Base-by-base conservation (phyloP, 257 asterid genomes). In the Apocynum venetum region DNA sequence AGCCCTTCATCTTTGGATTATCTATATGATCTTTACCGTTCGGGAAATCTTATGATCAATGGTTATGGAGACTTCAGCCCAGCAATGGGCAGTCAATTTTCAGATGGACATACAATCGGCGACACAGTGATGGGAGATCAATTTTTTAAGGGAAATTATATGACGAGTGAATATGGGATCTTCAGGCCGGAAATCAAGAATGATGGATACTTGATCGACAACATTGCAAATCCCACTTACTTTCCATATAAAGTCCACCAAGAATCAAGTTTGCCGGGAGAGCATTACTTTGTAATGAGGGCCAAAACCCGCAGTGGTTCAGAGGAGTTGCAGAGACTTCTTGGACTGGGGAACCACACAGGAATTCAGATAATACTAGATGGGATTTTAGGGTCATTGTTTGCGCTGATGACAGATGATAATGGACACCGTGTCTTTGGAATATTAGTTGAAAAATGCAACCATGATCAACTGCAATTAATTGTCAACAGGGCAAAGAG, bases 371-470 rank as follows among this genome's bases (percentile, higher is more conserved):
- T 47, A 20, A 52, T 74, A 43, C 13, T 80, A 2, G 35, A 19
- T 0, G 59, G 38, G 17, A 51, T 76, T 71, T 25, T 63, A 9
- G 73, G 51, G 1, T 61, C 44, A 19, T 43, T 81, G 3, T 36
- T 71, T 72, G 57, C 25, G 61, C 47, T 77, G 51, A 76, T 81
- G 81, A 44, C 25, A 4, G 75, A 81, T 15, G 20, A 40, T 0
- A 2, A 71, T 59, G 84, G 81, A 12, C 43, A 53, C 53, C 74
- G 38, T 7, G 51, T 81, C 17, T 76, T 76, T 43, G 55, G 48
- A 4, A 8, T 13, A 17, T 67, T 81, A 35, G 2, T 81, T 4
- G 75, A 76, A 1, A 65, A n/a, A 4, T 72, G 65, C 71, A 13
- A 19, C 0, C 2, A 4, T 0, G 9, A 15, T 51, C 75, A 81